These are phyloP conservation scores for Straminergon stramineum DNA, from an alignment of 225 moss, liverwort and hornwort species.

Conservation along the genomic window DNA sequence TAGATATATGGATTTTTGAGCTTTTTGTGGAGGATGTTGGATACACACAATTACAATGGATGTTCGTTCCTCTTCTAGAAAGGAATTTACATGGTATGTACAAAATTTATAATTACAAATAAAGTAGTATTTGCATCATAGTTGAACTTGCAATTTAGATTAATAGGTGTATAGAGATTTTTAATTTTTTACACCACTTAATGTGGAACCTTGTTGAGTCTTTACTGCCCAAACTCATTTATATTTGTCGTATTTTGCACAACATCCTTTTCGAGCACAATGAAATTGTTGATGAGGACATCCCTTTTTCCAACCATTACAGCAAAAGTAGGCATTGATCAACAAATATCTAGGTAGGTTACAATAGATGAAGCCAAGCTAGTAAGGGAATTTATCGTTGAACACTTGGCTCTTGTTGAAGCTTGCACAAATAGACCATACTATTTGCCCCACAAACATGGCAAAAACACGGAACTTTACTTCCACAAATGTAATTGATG, in stretches of 20 bases:
- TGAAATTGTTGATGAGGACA: background rate
- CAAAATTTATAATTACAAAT: too few species aligned
- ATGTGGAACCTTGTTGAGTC: background rate
- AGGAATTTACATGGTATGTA: too few species aligned
- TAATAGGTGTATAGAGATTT: too few species aligned
- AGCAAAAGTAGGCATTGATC: background rate
- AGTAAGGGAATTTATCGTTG: background rate
- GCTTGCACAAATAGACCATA: background rate
- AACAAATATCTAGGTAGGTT: background rate
- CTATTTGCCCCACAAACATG: background rate
- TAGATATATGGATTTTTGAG: too few species aligned
- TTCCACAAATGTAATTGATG: background rate
- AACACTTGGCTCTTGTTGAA: background rate
- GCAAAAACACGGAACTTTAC: fast-evolving
- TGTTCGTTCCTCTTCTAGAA: too few species aligned
- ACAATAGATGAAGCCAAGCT: background rate
- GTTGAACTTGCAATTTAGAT: too few species aligned
- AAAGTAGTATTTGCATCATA: too few species aligned
- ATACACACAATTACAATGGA: too few species aligned
- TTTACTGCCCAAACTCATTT: background rate
- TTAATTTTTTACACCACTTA: too few species aligned
- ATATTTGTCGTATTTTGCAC: background rate
- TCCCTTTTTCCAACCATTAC: fast-evolving
- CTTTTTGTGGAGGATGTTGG: too few species aligned
- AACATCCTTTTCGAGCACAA: background rate